Base-by-base conservation (phyloP, 768 basidiomycete genomes). In the Suillus ampliporus region DNA sequence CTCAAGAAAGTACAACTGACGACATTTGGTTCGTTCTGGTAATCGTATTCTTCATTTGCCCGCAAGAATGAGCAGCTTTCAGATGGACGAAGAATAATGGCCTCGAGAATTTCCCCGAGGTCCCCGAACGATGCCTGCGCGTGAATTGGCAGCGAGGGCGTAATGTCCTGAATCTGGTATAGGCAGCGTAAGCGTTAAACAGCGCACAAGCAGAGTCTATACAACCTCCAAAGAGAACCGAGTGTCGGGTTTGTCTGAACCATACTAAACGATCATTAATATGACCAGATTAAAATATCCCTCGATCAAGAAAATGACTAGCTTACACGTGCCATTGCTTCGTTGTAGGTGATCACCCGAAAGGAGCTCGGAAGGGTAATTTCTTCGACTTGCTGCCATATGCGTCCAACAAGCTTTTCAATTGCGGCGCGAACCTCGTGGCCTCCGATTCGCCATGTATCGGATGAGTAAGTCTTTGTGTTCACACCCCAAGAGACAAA, bases 211-310 rank as follows among this genome's bases (percentile, higher is more conserved):
- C 38, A 23, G 37, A 48, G 44, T 19, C 14, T 40, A 57, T n/a
- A 77, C 77, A 70, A 95, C 95, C 88, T 96, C 89, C 66, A 96
- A 83, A 60, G 85, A 86, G 77, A 94, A 95, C 60, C 95, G 86
- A 59, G 89, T 89, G 77, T 98, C 96, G 50, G 96, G 96, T 79
- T 97, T 97, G 77, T 97, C 95, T 61, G 92, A 92, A 15, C 95
- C 95, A 81, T 89, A 97, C 91, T 95, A 65, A 68, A 69, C 60
- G 53, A n/a, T 17, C 37, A 65, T 69, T 61, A 72, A 61, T 61
- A 66, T 66, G 64, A 63, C 37, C 63, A 60, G 19, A 66, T 69
- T 67, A 61, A 51, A 44, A 53, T 62, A 61, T 51, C 65, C 19
- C 34, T 46, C 47, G 54, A 26, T 28, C 53, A 31, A 64, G 65